Percentiles rank a stretch among this genome's conserved stretches.
These are phyloP conservation scores for Dioscorea dumetorum DNA, from an alignment of 106 monocot species.

Conservation along the genomic window DNA sequence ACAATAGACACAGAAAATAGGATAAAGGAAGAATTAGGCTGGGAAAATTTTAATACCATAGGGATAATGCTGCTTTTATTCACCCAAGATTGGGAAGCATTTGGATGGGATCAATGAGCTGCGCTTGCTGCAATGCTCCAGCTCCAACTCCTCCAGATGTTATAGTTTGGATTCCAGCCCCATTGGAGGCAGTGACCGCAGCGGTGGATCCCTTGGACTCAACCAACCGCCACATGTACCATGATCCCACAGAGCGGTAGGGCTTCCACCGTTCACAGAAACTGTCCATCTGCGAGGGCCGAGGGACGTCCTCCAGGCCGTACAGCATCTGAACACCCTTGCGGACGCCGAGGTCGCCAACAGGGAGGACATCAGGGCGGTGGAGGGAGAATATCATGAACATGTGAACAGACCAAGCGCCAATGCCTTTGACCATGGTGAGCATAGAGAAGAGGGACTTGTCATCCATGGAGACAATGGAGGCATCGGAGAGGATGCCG, in stretches of 20 bases:
- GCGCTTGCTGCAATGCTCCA: conserved; percentile 10
- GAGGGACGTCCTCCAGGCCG: conserved; percentile 47
- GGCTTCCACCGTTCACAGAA: conserved; percentile 71
- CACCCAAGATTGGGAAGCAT: conserved; percentile 34
- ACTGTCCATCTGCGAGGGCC: conserved; percentile 75
- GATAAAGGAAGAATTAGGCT: too few relatives aligned
- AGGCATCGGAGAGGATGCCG: conserved; percentile 59
- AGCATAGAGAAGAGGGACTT: conserved; percentile 74
- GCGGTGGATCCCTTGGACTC: conserved; percentile 40
- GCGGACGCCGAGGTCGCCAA: conserved; percentile 70
- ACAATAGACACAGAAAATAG: too few relatives aligned
- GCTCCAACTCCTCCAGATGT: conserved; percentile 1
- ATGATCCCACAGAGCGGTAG: conserved; percentile 69
- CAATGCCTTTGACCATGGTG: conserved; percentile 89
- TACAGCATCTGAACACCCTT: conserved; percentile 82
- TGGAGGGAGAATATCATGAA: conserved; percentile 96
- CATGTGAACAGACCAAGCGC: conserved; percentile 95
- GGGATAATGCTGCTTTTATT: not conserved
- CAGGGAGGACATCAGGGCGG: conserved; percentile 82
- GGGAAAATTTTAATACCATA: too few relatives aligned
- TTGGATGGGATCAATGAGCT: conserved; percentile 31
- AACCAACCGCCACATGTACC: conserved; percentile 90
- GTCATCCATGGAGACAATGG: conserved; percentile 73
- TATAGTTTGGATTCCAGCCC: not conserved
- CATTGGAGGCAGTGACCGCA: not conserved